Conservation (phyloP, 805 yeast genomes). For the Kodamaea hsintzibuensis region DNA sequence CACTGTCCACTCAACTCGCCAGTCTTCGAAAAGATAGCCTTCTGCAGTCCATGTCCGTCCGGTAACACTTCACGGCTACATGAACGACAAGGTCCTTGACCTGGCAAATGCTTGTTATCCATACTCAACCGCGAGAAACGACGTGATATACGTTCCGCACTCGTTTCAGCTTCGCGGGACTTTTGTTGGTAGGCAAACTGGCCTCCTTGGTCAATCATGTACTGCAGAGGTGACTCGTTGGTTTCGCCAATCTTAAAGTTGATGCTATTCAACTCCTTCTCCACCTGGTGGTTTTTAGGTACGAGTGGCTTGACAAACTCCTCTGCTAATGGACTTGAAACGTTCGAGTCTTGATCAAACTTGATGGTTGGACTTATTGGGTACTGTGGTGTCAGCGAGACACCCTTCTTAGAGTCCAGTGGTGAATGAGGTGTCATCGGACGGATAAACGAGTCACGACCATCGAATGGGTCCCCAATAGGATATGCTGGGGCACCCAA, state of each 20-base stretch:
- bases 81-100: conserved; percentile 79
- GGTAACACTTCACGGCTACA: conserved; percentile 58
- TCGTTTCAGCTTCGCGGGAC: not conserved
- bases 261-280: conserved; percentile 32
- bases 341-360: not conserved
- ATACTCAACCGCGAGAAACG: conserved; percentile 4
- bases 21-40: conserved; percentile 80
- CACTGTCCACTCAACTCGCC: conserved; percentile 89
- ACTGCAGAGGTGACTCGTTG: not conserved
- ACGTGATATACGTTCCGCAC: conserved; percentile 2
- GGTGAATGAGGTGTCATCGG: not conserved
- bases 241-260: conserved; percentile 20
- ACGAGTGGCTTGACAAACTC: conserved; percentile 30
- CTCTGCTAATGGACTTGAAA: not conserved
- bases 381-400: not conserved
- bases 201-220: not conserved
- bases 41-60: conserved; percentile 36
- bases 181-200: not conserved
- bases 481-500: conserved; percentile 7
- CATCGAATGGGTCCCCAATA: conserved; percentile 7
- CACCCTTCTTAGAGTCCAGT: not conserved
- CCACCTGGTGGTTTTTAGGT: conserved; percentile 34
- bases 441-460: conserved; percentile 5
- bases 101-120: conserved; percentile 34
- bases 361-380: conserved; percentile 6